Evolutionary conservation across 495 filamentous ascomycete genomes (phyloP).

Genomic region (Mycothermus thermophilus): DNA sequence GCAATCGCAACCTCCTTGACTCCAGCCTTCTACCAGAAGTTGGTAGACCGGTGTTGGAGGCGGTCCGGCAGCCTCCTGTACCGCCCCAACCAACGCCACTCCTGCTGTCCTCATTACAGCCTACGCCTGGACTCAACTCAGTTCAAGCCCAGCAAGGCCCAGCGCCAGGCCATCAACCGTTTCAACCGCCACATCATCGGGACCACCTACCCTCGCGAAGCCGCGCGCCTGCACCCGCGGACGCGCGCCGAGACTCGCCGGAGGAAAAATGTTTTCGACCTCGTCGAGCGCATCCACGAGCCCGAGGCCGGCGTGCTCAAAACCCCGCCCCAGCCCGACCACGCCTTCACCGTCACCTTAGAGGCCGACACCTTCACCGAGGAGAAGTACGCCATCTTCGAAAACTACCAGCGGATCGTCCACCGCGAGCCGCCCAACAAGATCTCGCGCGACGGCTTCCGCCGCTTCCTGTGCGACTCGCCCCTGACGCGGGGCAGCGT

Average conservation of each 20-base stretch:
- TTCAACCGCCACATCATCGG: constrained; percentile 83
- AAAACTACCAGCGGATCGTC: constrained; percentile 71
- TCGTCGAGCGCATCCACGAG: constrained; percentile 60
- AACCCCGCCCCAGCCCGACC: constrained; percentile 48
- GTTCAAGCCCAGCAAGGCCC: constrained; percentile 63
- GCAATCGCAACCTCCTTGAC: constrained; percentile 52
- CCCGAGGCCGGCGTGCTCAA: constrained; percentile 40
- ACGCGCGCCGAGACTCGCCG: constrained; percentile 67
- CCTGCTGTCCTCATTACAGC: constrained; percentile 94
- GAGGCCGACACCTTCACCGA: constrained; percentile 70
- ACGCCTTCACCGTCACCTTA: constrained; percentile 64
- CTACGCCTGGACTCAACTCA: constrained; percentile 62
- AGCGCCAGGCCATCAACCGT: constrained; percentile 74
- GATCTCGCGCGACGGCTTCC: constrained; percentile 58
- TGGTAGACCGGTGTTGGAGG: constrained; percentile 84
- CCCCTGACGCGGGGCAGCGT: constrained; percentile 46
- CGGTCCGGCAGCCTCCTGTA: constrained; percentile 76
- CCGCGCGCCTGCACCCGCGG: constrained; percentile 57
- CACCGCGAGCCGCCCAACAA: constrained; percentile 59
- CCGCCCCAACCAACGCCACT: constrained; percentile 66
- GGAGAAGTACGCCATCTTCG: constrained; percentile 74
- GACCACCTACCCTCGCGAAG: constrained; percentile 58
- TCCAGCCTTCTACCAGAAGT: constrained; percentile 59
- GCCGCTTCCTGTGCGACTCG: constrained; percentile 69
- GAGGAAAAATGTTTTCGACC: constrained; percentile 60